Evolutionary conservation across 306 rosid species (phyloP).

Genomic region (Alnus rubra): DNA sequence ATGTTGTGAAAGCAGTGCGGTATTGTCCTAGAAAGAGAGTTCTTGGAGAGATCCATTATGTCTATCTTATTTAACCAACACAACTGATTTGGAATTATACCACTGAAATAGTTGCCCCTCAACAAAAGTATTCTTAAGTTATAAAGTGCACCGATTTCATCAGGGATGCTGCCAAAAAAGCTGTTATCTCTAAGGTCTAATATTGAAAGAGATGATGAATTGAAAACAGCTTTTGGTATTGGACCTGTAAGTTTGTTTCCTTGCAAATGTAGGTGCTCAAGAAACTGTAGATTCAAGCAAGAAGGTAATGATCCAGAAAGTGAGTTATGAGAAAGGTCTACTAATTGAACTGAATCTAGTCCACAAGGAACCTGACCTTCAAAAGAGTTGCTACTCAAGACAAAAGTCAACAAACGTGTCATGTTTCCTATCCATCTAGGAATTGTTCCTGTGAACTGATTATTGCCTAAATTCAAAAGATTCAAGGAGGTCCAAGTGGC

Average conservation of each 20-base stretch:
- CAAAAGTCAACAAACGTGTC: rapidly evolving
- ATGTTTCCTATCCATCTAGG: background rate
- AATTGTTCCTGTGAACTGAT: background rate
- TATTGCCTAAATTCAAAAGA: background rate
- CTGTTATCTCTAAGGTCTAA: conserved; percentile 7
- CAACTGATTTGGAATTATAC: conserved; percentile 7
- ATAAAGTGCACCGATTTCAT: background rate
- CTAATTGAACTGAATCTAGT: background rate
- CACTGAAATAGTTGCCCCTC: background rate
- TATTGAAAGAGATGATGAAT: background rate
- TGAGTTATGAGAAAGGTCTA: conserved; percentile 9
- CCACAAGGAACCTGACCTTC: background rate
- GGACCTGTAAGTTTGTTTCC: background rate
- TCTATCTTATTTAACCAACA: background rate
- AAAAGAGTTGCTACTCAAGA: background rate
- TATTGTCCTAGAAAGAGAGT: conserved; percentile 11
- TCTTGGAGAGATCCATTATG: conserved; percentile 16
- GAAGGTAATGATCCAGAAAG: conserved; percentile 11
- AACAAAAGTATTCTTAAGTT: background rate
- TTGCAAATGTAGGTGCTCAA: background rate
- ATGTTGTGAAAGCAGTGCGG: conserved; percentile 12
- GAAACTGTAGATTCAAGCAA: background rate
- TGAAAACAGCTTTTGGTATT: background rate
- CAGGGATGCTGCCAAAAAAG: conserved; percentile 7
- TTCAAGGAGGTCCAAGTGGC: background rate